Conservation (phyloP, 495 filamentous ascomycete species). For the Penicillium pancosmium region DNA sequence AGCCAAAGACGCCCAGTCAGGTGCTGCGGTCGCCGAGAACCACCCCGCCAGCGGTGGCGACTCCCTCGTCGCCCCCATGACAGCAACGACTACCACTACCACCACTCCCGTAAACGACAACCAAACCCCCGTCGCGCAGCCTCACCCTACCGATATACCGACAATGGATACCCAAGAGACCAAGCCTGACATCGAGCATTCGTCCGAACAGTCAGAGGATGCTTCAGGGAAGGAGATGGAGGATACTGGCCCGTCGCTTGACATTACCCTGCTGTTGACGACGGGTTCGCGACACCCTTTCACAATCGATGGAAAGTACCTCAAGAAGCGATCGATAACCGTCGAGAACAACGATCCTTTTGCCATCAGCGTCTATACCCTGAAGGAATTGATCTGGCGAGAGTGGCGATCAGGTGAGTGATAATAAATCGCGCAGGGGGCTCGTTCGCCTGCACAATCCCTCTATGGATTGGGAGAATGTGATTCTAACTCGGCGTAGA, state of each 20-base stretch:
- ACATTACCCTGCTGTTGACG: constrained; percentile 76
- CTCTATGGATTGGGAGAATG: background rate
- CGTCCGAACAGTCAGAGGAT: constrained; percentile 42
- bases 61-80: constrained; percentile 27
- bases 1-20: constrained; percentile 20
- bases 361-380: constrained; percentile 83
- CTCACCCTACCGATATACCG: constrained; percentile 18
- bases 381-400: constrained; percentile 88
- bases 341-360: constrained; percentile 81
- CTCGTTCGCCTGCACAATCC: background rate
- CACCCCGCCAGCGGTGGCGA: constrained; percentile 34
- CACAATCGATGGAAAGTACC: constrained; percentile 82
- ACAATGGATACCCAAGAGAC: constrained; percentile 39
- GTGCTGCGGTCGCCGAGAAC: constrained; percentile 24
- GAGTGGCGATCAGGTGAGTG: constrained; percentile 77
- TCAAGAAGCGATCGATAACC: constrained; percentile 73
- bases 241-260: constrained; percentile 47
- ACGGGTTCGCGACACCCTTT: constrained; percentile 84
- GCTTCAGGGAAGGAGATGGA: constrained; percentile 45
- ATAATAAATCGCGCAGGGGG: background rate
- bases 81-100: constrained; percentile 20
- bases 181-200: constrained; percentile 32
- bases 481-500: constrained; percentile 48
- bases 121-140: constrained; percentile 18
- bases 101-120: constrained; percentile 22